Conservation (phyloP, 306 rosid genomes). For the Vachellia pachyceras region DNA sequence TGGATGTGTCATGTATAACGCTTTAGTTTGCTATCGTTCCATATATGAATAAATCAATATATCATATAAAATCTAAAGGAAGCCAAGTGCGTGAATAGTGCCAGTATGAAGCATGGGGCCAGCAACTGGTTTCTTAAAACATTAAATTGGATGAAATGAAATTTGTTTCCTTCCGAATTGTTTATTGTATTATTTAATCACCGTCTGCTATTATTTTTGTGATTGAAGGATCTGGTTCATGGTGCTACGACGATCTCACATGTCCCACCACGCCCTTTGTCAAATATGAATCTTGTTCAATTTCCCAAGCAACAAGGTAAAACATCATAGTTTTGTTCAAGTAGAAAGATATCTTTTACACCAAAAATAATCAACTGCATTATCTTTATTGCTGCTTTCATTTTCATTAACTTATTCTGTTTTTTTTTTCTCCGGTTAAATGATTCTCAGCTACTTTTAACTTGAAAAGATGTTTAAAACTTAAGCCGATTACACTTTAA, state of each 20-base stretch:
- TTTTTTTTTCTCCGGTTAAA: no score
- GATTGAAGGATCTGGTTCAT: slow-evolving; percentile 75
- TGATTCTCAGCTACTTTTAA: not conserved
- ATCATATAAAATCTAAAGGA: not conserved
- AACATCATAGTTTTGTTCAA: slow-evolving; percentile 9
- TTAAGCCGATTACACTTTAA: not conserved
- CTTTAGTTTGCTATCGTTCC: not conserved
- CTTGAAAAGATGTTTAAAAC: not conserved
- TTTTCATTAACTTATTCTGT: not conserved
- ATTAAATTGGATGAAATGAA: not conserved
- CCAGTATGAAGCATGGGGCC: not conserved
- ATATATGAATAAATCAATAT: not conserved
- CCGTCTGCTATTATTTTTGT: slow-evolving; percentile 36
- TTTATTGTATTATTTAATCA: slow-evolving; percentile 22
- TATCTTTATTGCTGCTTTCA: slow-evolving; percentile 5
- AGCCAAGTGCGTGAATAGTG: not conserved
- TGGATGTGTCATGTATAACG: slow-evolving; percentile 26
- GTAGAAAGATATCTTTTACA: not conserved
- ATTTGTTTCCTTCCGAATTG: not conserved
- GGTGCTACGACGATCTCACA: slow-evolving; percentile 65
- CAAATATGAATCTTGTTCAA: slow-evolving; percentile 62
- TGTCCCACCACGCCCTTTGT: slow-evolving; percentile 59
- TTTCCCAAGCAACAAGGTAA: slow-evolving; percentile 87
- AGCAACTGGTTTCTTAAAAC: not conserved
- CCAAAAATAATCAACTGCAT: slow-evolving; percentile 2